These are phyloP conservation scores for Fusarium sp. DNA, from an alignment of 2,329 filamentous ascomycete species.

Conservation along the genomic window DNA sequence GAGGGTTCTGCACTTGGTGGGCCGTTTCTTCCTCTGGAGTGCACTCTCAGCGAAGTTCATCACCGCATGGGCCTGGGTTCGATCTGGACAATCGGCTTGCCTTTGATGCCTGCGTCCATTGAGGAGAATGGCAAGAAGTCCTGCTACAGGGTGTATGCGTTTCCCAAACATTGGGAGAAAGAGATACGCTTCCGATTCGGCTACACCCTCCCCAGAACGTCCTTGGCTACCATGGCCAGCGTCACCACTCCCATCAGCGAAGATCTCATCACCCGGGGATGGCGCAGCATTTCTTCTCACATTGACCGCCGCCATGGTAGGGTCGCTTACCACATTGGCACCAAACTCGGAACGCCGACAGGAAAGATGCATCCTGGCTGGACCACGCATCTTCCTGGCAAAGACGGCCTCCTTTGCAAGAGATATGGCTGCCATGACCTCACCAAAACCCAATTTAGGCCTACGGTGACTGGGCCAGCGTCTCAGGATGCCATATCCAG, in stretches of 20 bases:
- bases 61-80: neutral
- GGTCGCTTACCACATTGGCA: neutral
- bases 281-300: neutral
- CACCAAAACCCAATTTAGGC: neutral
- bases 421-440: neutral
- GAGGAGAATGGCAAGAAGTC: too few species aligned
- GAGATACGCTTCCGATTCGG: neutral
- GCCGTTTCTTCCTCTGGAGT: neutral
- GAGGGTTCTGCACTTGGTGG: neutral
- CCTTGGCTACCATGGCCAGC: neutral
- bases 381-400: neutral
- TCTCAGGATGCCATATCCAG: neutral
- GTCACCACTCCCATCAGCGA: neutral
- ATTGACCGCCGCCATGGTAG: neutral
- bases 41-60: neutral
- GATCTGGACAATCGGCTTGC: neutral
- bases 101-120: neutral
- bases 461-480: neutral
- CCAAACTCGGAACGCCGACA: neutral
- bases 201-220: neutral
- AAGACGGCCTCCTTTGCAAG: neutral
- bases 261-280: neutral
- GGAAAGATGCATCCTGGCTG: neutral
- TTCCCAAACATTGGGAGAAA: neutral
- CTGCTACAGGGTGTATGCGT: neutral